phyloP scores from a whole-genome alignment of 1,139 yeast species.

The Blastobotrys ciferrii region DNA sequence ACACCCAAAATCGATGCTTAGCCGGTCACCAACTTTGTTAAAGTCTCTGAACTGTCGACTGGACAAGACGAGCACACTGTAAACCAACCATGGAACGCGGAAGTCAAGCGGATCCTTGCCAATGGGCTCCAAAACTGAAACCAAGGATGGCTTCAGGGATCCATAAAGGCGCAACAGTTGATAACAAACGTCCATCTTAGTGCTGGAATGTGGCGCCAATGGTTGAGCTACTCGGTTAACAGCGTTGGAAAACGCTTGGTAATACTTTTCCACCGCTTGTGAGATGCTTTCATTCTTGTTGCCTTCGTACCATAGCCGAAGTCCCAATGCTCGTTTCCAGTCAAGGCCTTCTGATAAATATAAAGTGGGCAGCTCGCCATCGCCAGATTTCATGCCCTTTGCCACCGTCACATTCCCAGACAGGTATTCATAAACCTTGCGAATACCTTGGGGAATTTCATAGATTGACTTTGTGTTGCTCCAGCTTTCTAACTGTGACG shows the following conservation, averaged over 20 bases:
- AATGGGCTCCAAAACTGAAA: slow-evolving; percentile 25
- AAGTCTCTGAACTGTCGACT: slow-evolving; percentile 19
- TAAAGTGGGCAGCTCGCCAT: slow-evolving; percentile 30
- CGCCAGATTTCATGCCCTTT: slow-evolving; percentile 33
- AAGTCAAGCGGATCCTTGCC: slow-evolving; percentile 28
- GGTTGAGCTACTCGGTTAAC: slow-evolving; percentile 27
- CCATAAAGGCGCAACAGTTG: slow-evolving; percentile 46
- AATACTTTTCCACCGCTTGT: slow-evolving; percentile 38
- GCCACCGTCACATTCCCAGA: slow-evolving; percentile 48
- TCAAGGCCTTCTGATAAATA: slow-evolving; percentile 49
- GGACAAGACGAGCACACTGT: slow-evolving; percentile 42
- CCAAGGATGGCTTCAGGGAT: slow-evolving; percentile 32
- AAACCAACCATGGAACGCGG: slow-evolving; percentile 56
- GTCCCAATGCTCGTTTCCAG: slow-evolving; percentile 64
- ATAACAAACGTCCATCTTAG: slow-evolving; percentile 30
- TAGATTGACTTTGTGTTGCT: slow-evolving; percentile 39
- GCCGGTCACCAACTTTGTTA: slow-evolving; percentile 41
- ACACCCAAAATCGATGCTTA: slow-evolving; percentile 52
- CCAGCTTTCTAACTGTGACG: slow-evolving; percentile 68
- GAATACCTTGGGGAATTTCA: slow-evolving; percentile 51
- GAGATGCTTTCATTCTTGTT: slow-evolving; percentile 40
- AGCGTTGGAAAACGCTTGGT: slow-evolving; percentile 26
- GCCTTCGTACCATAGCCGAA: slow-evolving; percentile 61
- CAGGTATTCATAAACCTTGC: slow-evolving; percentile 62
- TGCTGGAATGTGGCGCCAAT: slow-evolving; percentile 19